Conservation (phyloP, 2,329 filamentous ascomycete species). For the Lasiodiplodia gonubiensis region DNA sequence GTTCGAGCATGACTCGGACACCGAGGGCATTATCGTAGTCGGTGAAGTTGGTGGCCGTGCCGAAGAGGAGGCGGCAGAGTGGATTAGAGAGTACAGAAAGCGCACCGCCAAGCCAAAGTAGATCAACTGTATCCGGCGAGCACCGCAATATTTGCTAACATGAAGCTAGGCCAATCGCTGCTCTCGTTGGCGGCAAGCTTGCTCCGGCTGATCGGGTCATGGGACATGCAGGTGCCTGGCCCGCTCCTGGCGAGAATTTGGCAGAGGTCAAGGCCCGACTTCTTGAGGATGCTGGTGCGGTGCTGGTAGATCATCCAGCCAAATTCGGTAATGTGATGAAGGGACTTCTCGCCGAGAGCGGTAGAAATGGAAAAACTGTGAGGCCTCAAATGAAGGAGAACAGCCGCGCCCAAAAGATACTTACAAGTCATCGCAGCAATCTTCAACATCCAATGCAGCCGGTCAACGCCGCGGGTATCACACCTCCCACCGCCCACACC, state of each 20-base stretch:
- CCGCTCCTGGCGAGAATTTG: constrained; percentile 68
- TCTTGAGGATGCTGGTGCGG: constrained; percentile 69
- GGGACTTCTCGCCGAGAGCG: constrained; percentile 58
- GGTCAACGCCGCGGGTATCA: constrained; percentile 58
- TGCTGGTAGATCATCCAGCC: constrained; percentile 76
- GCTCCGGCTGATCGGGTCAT: constrained; percentile 71
- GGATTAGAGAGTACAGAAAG: constrained; percentile 70
- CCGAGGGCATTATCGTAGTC: constrained; percentile 73
- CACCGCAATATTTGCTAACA: constrained; percentile 2
- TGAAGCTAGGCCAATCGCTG: constrained; percentile 68
- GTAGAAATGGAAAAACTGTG: constrained; percentile 48
- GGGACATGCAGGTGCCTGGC: constrained; percentile 81
- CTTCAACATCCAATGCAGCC: constrained; percentile 39
- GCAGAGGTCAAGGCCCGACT: constrained; percentile 69
- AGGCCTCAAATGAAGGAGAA: constrained; percentile 27
- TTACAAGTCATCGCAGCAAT: constrained; percentile 34
- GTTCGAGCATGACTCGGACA: constrained; percentile 69
- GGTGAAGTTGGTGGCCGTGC: constrained; percentile 74
- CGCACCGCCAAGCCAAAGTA: constrained; percentile 67
- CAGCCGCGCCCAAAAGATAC: not conserved
- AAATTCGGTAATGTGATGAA: constrained; percentile 75
- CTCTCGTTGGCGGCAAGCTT: constrained; percentile 69
- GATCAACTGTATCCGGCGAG: constrained; percentile 36
- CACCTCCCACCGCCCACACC: constrained; percentile 36
- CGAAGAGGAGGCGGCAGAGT: constrained; percentile 74